phyloP scores from a whole-genome alignment of 768 basidiomycete genomes.

The Chalciporus chontae region DNA sequence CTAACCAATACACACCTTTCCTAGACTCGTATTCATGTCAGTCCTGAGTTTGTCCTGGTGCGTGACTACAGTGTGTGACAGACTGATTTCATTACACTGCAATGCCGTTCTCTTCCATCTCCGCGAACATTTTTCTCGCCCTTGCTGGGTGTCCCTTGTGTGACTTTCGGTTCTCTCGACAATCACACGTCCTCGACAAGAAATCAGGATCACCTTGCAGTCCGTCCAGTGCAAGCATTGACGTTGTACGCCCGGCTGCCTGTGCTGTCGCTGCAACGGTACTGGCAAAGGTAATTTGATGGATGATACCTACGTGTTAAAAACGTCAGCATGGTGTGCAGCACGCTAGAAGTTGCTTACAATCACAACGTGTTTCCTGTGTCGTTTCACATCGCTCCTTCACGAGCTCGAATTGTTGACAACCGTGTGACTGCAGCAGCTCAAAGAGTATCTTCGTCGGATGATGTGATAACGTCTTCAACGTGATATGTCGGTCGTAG shows the following conservation, averaged over 20 bases:
- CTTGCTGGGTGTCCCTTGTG: constrained; percentile 39
- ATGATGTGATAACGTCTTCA: constrained; percentile 71
- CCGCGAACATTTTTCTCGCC: constrained; percentile 28
- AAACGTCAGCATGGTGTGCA: constrained; percentile 16
- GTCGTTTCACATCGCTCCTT: constrained; percentile 43
- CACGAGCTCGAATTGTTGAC: constrained; percentile 58
- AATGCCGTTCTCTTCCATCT: constrained; percentile 21
- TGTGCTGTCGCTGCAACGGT: constrained; percentile 49
- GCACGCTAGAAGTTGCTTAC: constrained; percentile 34
- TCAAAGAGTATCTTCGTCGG: constrained; percentile 76
- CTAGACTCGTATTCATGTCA: not conserved
- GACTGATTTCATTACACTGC: constrained; percentile 3
- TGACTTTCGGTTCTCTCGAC: constrained; percentile 38
- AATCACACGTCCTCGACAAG: constrained; percentile 64
- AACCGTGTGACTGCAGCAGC: constrained; percentile 67
- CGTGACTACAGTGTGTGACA: not conserved
- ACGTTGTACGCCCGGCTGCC: constrained; percentile 58
- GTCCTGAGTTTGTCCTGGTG: not conserved
- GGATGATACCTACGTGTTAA: constrained; percentile 54
- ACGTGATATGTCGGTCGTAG: constrained; percentile 69
- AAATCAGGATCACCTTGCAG: constrained; percentile 63
- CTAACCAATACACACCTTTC: constrained; percentile 3
- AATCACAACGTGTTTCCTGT: constrained; percentile 45
- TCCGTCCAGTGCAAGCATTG: constrained; percentile 63
- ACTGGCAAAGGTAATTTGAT: constrained; percentile 59